Percentiles rank a stretch among this genome's conserved stretches.
These are phyloP conservation scores for Neonothopanus nambi DNA, from an alignment of 1,284 basidiomycete species.

Conservation along the genomic window DNA sequence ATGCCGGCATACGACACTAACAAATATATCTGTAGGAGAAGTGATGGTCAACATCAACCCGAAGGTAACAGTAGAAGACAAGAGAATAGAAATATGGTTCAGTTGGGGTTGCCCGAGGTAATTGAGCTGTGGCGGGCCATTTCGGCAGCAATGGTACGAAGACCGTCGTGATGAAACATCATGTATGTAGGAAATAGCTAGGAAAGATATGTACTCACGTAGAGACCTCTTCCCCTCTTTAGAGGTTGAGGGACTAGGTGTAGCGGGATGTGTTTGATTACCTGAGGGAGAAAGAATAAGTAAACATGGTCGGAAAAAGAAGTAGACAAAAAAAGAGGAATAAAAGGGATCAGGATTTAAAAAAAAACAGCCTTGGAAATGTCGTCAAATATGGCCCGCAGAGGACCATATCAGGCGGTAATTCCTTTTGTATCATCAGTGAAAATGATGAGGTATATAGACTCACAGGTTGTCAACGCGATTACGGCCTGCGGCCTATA, in stretches of 20 bases:
- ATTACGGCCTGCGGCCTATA: too few relatives aligned
- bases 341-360: slow-evolving; percentile 44
- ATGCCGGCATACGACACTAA: background rate
- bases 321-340: background rate
- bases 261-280: too few relatives aligned
- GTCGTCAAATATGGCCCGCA: slow-evolving; percentile 51
- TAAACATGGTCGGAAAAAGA: background rate
- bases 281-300: too few relatives aligned
- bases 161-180: slow-evolving; percentile 84
- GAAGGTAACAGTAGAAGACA: background rate
- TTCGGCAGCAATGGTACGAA: slow-evolving; percentile 82
- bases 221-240: too few relatives aligned
- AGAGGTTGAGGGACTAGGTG: too few relatives aligned
- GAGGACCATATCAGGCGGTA: slow-evolving; percentile 69
- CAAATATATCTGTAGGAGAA: background rate
- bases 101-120: slow-evolving; percentile 74
- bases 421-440: slow-evolving; percentile 68
- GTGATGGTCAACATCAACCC: background rate
- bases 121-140: slow-evolving; percentile 88
- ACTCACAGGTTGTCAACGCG: too few relatives aligned
- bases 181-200: slow-evolving; percentile 25
- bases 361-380: slow-evolving; percentile 77
- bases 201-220: slow-evolving; percentile 6
- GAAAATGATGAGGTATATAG: background rate
- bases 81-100: slow-evolving; percentile 35